Conservation (phyloP, 768 basidiomycete genomes). For the Imleria badia region DNA sequence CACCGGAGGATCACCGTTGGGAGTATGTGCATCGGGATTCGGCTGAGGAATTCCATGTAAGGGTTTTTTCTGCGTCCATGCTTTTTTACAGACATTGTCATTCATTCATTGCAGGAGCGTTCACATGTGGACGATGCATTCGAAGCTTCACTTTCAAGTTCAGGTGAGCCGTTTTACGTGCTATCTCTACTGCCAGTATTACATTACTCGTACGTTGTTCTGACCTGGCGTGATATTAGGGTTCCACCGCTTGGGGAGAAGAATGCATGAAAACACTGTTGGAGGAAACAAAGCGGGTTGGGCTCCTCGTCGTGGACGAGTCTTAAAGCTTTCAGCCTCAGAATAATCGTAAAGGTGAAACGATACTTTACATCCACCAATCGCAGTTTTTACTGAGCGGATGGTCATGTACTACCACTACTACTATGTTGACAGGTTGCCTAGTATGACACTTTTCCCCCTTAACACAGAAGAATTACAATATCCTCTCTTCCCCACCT, state of each 20-base stretch:
- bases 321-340: background rate
- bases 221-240: conserved; percentile 2
- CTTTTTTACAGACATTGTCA: background rate
- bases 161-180: conserved; percentile 2
- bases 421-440: too few relatives aligned
- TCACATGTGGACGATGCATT: conserved; percentile 21
- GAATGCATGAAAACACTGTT: conserved; percentile 13
- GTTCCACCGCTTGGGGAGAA: conserved; percentile 21
- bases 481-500: too few relatives aligned
- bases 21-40: conserved; percentile 10
- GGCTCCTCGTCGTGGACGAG: conserved; percentile 6
- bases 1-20: conserved; percentile 2
- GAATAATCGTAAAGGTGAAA: too few relatives aligned
- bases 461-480: too few relatives aligned
- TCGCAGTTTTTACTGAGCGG: too few relatives aligned
- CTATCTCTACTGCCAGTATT: too few relatives aligned
- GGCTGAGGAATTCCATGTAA: conserved; percentile 11
- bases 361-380: too few relatives aligned
- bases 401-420: too few relatives aligned
- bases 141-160: conserved; percentile 13
- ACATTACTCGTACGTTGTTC: background rate
- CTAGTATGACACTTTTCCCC: too few relatives aligned
- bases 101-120: conserved; percentile 9
- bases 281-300: conserved; percentile 18
- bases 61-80: background rate